Conservation (phyloP, 768 basidiomycete species). For the Auriscalpium orientale region DNA sequence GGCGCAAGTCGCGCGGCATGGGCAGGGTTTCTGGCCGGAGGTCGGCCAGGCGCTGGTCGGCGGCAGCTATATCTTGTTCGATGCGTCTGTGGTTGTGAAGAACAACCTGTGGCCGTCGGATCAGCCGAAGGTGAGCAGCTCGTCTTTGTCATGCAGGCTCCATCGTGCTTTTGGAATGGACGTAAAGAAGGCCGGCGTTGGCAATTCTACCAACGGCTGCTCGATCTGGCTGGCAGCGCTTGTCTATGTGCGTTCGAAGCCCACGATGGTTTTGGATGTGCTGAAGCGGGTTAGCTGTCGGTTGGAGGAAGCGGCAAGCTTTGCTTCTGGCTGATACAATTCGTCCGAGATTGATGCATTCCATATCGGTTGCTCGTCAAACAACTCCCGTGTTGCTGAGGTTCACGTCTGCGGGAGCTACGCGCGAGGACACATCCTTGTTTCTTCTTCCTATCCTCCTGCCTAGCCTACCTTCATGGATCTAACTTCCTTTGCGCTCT, state of each 20-base stretch:
- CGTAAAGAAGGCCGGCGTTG: conserved; percentile 94
- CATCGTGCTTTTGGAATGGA: conserved; percentile 34
- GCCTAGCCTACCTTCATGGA: not conserved
- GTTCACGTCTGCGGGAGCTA: conserved; percentile 76
- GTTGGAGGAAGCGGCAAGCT: conserved; percentile 26
- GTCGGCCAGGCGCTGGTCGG: conserved; percentile 74
- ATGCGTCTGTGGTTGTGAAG: conserved; percentile 45
- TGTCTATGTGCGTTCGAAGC: conserved; percentile 34
- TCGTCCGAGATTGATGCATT: conserved; percentile 66
- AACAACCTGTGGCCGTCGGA: conserved; percentile 42
- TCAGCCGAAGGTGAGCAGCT: conserved; percentile 45
- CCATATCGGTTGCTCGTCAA: conserved; percentile 45
- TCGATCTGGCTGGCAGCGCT: conserved; percentile 15
- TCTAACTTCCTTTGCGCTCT: conserved; percentile 6
- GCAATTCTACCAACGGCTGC: conserved; percentile 51
- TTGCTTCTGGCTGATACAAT: conserved; percentile 85
- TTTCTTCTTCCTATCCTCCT: conserved; percentile 9
- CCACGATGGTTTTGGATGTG: conserved; percentile 48
- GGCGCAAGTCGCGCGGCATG: conserved; percentile 53
- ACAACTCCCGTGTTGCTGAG: conserved; percentile 83
- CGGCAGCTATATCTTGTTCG: conserved; percentile 81
- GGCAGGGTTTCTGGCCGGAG: conserved; percentile 74
- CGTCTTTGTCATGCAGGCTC: conserved; percentile 6
- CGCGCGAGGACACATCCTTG: conserved; percentile 67
- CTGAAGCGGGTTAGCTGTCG: conserved; percentile 18